Evolutionary conservation across 768 basidiomycete species (phyloP).

Genomic region (Agrocybe chaxingu): DNA sequence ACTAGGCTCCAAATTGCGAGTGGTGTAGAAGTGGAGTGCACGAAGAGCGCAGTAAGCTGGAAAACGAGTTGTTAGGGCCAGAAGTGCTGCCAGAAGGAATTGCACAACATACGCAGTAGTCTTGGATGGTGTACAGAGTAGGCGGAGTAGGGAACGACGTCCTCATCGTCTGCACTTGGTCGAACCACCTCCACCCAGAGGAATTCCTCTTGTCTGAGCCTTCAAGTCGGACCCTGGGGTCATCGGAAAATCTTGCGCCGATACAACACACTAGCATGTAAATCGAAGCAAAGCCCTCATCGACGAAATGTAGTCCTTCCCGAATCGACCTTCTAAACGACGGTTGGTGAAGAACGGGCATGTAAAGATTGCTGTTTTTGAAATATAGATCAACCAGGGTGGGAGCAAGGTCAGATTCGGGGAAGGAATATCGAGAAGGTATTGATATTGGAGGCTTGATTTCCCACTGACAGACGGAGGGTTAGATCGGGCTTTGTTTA

Average conservation of each 20-base stretch:
- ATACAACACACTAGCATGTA: conserved; percentile 69
- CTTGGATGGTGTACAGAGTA: conserved; percentile 69
- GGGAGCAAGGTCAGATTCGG: conserved; percentile 43
- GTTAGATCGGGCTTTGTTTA: conserved; percentile 3
- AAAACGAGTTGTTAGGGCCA: conserved; percentile 15
- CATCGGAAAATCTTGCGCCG: conserved; percentile 55
- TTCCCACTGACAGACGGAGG: conserved; percentile 28
- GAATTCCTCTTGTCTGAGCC: conserved; percentile 34
- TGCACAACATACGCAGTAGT: conserved; percentile 25
- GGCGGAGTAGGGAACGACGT: conserved; percentile 61
- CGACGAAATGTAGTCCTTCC: conserved; percentile 42
- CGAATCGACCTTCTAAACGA: conserved; percentile 51
- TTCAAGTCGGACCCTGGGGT: conserved; percentile 47
- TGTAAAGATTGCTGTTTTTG: conserved; percentile 40
- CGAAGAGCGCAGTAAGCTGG: conserved; percentile 48
- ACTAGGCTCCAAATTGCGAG: conserved; percentile 64
- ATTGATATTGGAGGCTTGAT: neutral
- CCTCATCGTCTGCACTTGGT: conserved; percentile 59
- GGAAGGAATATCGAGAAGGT: conserved; percentile 34
- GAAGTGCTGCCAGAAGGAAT: no score
- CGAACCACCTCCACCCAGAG: conserved; percentile 59
- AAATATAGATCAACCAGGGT: conserved; percentile 65
- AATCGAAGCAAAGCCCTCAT: conserved; percentile 49
- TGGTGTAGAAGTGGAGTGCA: conserved; percentile 51
- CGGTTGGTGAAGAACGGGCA: conserved; percentile 69